Evolutionary conservation across 495 filamentous ascomycete species (phyloP), one percentile per base, ranked within the genome.

Genomic region (Aspergillus coremiiformis): DNA sequence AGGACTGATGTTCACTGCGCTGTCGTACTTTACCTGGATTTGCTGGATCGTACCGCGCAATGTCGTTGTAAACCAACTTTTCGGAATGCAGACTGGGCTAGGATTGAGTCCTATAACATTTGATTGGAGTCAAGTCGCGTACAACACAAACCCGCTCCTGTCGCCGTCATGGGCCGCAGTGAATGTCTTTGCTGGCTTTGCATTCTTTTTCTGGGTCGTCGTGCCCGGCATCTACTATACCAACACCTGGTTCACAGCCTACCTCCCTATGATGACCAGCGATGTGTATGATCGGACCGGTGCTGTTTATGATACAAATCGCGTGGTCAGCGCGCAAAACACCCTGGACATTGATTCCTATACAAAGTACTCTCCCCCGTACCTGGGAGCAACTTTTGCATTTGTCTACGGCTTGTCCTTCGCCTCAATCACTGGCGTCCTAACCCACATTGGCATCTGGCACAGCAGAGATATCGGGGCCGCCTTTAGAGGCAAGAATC

Each of bases 41-140:
- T 91, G 87, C 19, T 95, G 89, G 89, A 88, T 92, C 59, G 83
- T 82, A 0, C 88, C 88, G 1, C 75, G 87, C 48, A 92, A 87
- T 58, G 84, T 88, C 24, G 79, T 91, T 10, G 71, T 92, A 32
- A 85, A 85, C 49, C 82, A 85, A 54, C 48, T 86, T 56, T 92
- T 93, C 51, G 89, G 89, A 5, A 84, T 90, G 42, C 72, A 81
- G 24, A 90, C 89, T 1, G 89, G 89, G 22, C 68, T 95, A 26
- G 89, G 89, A 1, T 63, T 93, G 7, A 89, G 90, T 56, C 89
- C 89, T 1, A 62, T 93, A 51, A 93, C 89, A 0, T 93, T 94
- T 55, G 89, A 94, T 68, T 86, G 83, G 83, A 83, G 79, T 29
- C 66, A 71, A 33, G 57, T 71, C 10, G 68, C 68, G 1, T 71